These are phyloP conservation scores for Hanseniaspora osmophila DNA, from an alignment of 805 yeast species.

Conservation along the genomic window DNA sequence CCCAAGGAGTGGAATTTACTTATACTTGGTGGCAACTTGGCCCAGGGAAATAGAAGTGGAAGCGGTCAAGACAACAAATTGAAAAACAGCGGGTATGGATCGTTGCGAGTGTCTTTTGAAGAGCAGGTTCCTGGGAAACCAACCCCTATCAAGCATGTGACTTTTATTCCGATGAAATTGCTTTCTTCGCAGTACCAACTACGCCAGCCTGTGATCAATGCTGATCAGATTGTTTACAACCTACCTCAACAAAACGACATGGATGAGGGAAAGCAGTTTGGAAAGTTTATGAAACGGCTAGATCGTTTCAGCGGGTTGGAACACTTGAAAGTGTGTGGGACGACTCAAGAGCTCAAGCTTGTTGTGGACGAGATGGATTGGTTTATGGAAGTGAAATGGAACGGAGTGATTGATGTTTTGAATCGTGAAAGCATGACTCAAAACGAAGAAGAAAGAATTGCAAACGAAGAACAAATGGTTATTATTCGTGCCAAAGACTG, in stretches of 20 bases:
- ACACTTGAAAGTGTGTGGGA: slow-evolving; percentile 19
- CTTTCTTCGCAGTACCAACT: slow-evolving; percentile 41
- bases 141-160: slow-evolving; percentile 41
- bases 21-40: too few relatives aligned
- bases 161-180: slow-evolving; percentile 57
- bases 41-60: too few relatives aligned
- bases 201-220: slow-evolving; percentile 48
- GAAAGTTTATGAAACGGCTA: slow-evolving; percentile 40
- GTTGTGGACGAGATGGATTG: slow-evolving; percentile 21
- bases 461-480: slow-evolving; percentile 19
- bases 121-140: slow-evolving; percentile 29
- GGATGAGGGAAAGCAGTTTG: slow-evolving; percentile 29
- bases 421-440: slow-evolving; percentile 3
- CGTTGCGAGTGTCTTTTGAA: slow-evolving; percentile 24
- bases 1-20: background rate
- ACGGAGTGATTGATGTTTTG: slow-evolving; percentile 19
- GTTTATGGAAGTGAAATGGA: slow-evolving; percentile 22
- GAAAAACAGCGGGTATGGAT: background rate
- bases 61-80: background rate
- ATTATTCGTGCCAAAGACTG: slow-evolving; percentile 48
- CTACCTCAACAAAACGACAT: slow-evolving; percentile 20
- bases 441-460: slow-evolving; percentile 2
- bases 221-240: slow-evolving; percentile 38
- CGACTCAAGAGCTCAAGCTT: slow-evolving; percentile 11
- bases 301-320: slow-evolving; percentile 49